Evolutionary conservation across 2,329 filamentous ascomycete genomes (phyloP).

Genomic region (Phaeosphaeriaceae sp.): DNA sequence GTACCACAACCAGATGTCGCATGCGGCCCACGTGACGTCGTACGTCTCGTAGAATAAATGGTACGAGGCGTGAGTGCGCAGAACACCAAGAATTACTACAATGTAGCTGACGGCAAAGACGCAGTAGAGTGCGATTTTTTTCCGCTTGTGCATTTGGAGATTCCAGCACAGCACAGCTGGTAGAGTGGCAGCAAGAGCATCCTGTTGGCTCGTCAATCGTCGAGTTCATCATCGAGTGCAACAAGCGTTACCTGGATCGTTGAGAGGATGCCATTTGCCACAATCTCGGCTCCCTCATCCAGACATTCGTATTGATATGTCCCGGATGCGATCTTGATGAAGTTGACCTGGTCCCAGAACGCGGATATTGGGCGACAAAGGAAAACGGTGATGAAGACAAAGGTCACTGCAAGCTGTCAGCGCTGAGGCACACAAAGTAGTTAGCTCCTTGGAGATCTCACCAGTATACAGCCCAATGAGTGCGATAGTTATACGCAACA

Average conservation of each 20-base stretch:
- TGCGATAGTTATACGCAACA: neutral
- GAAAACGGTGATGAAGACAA: neutral
- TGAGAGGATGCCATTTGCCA: neutral
- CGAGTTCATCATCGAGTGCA: too few relatives aligned
- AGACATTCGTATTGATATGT: neutral
- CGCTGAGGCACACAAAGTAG: neutral
- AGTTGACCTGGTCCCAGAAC: neutral
- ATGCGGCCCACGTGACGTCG: neutral
- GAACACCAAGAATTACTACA: neutral
- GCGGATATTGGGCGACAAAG: neutral
- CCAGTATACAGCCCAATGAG: neutral
- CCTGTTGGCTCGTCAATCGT: neutral
- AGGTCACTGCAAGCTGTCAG: neutral
- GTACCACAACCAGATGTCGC: conserved; percentile 2
- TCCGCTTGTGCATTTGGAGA: neutral
- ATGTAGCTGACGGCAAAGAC: neutral
- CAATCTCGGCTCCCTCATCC: conserved; percentile 1
- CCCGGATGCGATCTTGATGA: neutral
- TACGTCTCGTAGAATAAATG: neutral
- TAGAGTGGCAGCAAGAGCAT: neutral
- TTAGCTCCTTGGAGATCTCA: neutral
- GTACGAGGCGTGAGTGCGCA: neutral
- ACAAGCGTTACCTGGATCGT: neutral
- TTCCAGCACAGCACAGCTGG: neutral
- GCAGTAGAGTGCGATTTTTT: neutral